Evolutionary conservation across 2,329 filamentous ascomycete species (phyloP).

Genomic region (Periconia sp.): DNA sequence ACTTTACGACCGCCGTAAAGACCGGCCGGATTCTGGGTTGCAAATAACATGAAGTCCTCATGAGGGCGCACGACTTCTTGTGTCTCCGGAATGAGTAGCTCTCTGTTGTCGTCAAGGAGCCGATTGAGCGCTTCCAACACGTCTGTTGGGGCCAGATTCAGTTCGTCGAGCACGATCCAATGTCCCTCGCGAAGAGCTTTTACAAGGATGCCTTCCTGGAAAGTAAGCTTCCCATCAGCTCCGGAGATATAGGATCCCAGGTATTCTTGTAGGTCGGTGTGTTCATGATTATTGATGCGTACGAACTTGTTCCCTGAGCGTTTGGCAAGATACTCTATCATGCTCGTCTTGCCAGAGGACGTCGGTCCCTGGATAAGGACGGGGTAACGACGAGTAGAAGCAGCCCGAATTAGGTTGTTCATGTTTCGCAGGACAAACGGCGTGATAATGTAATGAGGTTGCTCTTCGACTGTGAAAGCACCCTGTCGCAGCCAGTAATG

Average conservation of each 20-base stretch:
- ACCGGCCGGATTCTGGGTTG: slow-evolving; percentile 95
- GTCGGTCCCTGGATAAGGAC: slow-evolving; percentile 96
- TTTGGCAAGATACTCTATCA: slow-evolving; percentile 99
- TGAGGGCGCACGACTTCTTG: slow-evolving; percentile 93
- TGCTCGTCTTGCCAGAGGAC: slow-evolving; percentile 97
- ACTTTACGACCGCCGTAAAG: slow-evolving; percentile 94
- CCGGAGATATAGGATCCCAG: slow-evolving; percentile 92
- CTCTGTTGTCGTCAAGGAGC: slow-evolving; percentile 92
- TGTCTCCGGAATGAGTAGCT: slow-evolving; percentile 94
- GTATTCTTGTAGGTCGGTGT: slow-evolving; percentile 98
- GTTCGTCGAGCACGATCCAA: slow-evolving; percentile 97
- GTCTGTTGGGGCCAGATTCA: slow-evolving; percentile 96
- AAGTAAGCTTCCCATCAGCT: slow-evolving; percentile 80
- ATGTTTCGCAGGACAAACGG: slow-evolving; percentile 94
- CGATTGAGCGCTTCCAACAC: slow-evolving; percentile 96
- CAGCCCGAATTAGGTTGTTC: slow-evolving; percentile 90
- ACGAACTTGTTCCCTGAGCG: slow-evolving; percentile 97
- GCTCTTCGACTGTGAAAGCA: slow-evolving; percentile 67
- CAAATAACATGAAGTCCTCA: slow-evolving; percentile 95
- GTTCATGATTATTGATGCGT: slow-evolving; percentile 98
- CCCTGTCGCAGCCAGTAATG: slow-evolving; percentile 93
- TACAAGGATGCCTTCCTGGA: slow-evolving; percentile 92
- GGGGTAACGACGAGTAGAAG: slow-evolving; percentile 89
- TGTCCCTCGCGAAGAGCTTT: slow-evolving; percentile 90
- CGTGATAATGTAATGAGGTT: slow-evolving; percentile 94